phyloP scores from a whole-genome alignment of 2,329 filamentous ascomycete genomes.

The Lanzia echinophila region DNA sequence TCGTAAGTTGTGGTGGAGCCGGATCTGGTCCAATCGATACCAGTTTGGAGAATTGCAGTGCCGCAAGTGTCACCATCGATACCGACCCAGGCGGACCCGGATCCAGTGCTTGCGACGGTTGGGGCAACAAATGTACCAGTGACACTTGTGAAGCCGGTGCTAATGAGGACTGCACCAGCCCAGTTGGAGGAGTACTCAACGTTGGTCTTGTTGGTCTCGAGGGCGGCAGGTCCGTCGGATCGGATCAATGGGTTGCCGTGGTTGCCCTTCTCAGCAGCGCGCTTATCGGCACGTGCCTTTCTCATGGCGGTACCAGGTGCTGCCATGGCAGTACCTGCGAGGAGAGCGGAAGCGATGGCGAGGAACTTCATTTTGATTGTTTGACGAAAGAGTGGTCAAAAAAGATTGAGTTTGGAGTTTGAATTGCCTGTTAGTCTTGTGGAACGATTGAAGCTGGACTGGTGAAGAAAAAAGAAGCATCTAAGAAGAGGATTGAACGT shows the following conservation, averaged over 20 bases:
- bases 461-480: constrained; percentile 1
- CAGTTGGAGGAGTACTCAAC: constrained; percentile 50
- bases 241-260: constrained; percentile 28
- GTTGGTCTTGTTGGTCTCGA: constrained; percentile 34
- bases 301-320: constrained; percentile 39
- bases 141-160: constrained; percentile 45
- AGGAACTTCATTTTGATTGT: constrained; percentile 43
- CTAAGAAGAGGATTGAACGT: neutral
- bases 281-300: constrained; percentile 28
- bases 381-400: neutral
- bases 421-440: neutral
- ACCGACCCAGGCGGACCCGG: constrained; percentile 46
- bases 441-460: constrained; percentile 5
- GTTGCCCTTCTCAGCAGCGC: constrained; percentile 15
- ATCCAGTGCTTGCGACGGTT: constrained; percentile 36
- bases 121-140: constrained; percentile 49
- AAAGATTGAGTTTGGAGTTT: neutral
- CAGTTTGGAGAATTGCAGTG: constrained; percentile 49
- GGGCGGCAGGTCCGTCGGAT: constrained; percentile 27
- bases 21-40: constrained; percentile 48
- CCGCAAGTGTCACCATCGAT: constrained; percentile 54
- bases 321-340: constrained; percentile 38
- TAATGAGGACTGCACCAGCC: constrained; percentile 49
- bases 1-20: constrained; percentile 40
- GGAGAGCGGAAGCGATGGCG: constrained; percentile 32